Base-by-base conservation (phyloP, 1,284 basidiomycete species). In the Ustilago esculenta region DNA sequence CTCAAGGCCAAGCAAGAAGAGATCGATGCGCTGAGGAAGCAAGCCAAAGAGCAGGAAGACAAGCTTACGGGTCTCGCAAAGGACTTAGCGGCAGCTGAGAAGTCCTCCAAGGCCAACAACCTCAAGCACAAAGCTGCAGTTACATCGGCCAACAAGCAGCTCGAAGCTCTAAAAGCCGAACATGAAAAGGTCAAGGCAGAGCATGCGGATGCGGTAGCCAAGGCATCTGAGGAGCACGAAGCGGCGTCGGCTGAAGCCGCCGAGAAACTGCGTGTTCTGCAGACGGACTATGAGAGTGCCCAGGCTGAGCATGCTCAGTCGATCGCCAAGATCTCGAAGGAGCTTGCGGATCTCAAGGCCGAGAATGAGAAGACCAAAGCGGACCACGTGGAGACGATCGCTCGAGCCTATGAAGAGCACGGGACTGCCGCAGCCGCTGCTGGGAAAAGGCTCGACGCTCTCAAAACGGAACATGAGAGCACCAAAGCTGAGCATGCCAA, bases 81-180 rank as follows among this genome's bases (percentile, higher is more conserved):
- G 42, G 60, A 68, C 9, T 25, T 61, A 4, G 55, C 61, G 18
- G 44, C 67, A 9, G 52, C 60, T n/a, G 36, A 71, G 37, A 55
- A 69, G 45, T 47, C 52, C 30, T 15, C 50, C n/a, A 53, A 47
- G 42, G 54, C 47, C 25, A 58, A 32, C 9, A 51, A 27, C 17
- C 20, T 59, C 24, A 54, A 70, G 45, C 53, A 63, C 46, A 57
- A 63, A 37, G 55, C 50, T 34, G 58, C 53, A 17, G 52, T 44
- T 40, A 52, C 53, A 3, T 33, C 37, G 12, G 49, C 32, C 17
- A 10, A 36, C 1, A 46, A 46, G 37, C 52, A 55, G n/a, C 17
- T 54, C 30, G 52, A 54, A 32, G 36, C 52, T 21, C 32, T 61
- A 18, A 54, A 59, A 20, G 44, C 49, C 4, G 57, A 59, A 29